Evolutionary conservation across 371 early-diverging fungal genomes (phyloP).

Genomic region (Saksenaea vasiformis): DNA sequence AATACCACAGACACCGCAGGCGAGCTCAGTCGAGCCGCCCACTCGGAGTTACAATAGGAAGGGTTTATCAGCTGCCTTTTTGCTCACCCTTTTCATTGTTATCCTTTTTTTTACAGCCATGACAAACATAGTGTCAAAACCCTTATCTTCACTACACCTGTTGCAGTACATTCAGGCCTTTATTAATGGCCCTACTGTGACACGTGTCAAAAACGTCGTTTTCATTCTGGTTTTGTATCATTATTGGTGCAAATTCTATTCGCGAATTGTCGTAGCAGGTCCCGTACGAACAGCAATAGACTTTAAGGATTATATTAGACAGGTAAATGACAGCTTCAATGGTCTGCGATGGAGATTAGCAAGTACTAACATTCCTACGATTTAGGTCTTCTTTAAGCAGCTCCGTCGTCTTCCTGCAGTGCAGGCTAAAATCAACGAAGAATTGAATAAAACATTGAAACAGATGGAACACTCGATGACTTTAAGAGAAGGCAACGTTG

Average conservation of each 20-base stretch:
- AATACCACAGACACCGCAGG: too few species aligned
- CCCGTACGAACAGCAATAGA: slow-evolving; percentile 54
- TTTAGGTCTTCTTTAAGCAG: slow-evolving; percentile 60
- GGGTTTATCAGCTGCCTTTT: neutral
- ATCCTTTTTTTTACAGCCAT: slow-evolving; percentile 17
- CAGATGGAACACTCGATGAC: slow-evolving; percentile 78
- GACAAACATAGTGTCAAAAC: slow-evolving; percentile 20
- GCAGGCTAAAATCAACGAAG: slow-evolving; percentile 56
- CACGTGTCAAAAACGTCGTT: slow-evolving; percentile 57
- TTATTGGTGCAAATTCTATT: slow-evolving; percentile 54
- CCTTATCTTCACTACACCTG: neutral
- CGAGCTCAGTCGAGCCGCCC: too few species aligned
- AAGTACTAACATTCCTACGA: neutral
- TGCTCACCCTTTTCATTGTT: slow-evolving; percentile 9
- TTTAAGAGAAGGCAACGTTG: slow-evolving; percentile 60
- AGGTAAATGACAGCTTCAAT: slow-evolving; percentile 26
- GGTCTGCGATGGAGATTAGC: neutral
- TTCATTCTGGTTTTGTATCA: slow-evolving; percentile 60
- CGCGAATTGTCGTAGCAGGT: slow-evolving; percentile 58
- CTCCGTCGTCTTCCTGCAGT: slow-evolving; percentile 59
- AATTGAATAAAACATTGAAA: slow-evolving; percentile 68
- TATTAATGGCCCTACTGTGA: slow-evolving; percentile 44
- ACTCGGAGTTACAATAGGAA: too few species aligned
- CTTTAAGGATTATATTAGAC: slow-evolving; percentile 41
- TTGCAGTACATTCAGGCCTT: slow-evolving; percentile 22